Evolutionary conservation across 75 land plant species (phyloP).

Genomic region (Picea glauca): DNA sequence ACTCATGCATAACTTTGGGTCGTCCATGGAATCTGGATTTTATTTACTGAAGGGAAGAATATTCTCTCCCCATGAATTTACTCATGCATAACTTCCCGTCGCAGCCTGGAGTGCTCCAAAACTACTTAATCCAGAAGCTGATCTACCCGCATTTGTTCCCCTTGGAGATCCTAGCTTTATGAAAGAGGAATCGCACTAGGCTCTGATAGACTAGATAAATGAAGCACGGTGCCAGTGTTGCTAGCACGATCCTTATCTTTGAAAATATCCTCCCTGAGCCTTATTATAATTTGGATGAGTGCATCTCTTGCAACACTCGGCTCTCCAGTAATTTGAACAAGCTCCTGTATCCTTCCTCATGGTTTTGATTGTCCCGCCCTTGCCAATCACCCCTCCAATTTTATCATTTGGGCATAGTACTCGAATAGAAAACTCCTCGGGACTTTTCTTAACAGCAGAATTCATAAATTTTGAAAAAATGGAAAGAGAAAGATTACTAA

Average conservation of each 20-base stretch:
- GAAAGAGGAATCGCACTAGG: background rate
- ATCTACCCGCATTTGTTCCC: conserved; percentile 7
- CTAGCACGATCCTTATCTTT: conserved; percentile 37
- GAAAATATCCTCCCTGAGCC: conserved; percentile 45
- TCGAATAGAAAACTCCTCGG: no score
- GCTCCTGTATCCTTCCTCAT: conserved; percentile 50
- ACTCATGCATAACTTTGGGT: no score
- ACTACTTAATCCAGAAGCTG: background rate
- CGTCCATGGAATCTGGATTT: no score
- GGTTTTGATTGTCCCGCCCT: conserved; percentile 52
- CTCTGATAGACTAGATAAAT: background rate
- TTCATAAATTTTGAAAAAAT: no score
- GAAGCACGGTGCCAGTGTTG: background rate
- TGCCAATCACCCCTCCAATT: conserved; percentile 24
- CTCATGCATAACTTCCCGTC: no score
- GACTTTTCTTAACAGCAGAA: no score
- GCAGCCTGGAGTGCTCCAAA: background rate
- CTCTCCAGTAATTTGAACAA: conserved; percentile 60
- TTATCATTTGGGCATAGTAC: no score
- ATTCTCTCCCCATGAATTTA: no score
- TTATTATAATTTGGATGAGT: no score
- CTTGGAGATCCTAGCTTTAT: conserved; percentile 20
- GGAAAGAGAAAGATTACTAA: no score
- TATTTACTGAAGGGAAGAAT: no score
- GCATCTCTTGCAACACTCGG: no score